These are phyloP conservation scores for Hanseniaspora meyeri DNA, from an alignment of 805 yeast species.

Conservation along the genomic window DNA sequence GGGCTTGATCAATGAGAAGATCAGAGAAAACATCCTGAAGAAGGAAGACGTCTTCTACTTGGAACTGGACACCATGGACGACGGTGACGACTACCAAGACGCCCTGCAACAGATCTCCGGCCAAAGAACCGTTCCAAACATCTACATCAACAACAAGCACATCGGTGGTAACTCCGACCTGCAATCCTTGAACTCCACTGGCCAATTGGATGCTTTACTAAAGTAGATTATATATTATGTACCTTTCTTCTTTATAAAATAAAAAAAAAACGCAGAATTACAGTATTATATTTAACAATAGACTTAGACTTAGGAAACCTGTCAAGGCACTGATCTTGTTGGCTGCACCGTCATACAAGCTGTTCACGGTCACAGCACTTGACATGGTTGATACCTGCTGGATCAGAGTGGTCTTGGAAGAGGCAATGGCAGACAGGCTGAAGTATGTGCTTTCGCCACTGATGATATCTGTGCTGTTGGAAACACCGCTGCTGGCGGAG, in stretches of 20 bases:
- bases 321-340: background rate
- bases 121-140: conserved; percentile 87
- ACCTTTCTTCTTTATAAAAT: background rate
- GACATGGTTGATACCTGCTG: background rate
- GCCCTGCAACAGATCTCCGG: conserved; percentile 70
- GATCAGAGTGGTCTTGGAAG: background rate
- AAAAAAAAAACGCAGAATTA: background rate
- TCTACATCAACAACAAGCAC: conserved; percentile 82
- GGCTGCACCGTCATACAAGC: background rate
- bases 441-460: background rate
- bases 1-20: conserved; percentile 30
- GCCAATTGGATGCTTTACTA: conserved; percentile 40
- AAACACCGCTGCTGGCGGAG: too few relatives aligned
- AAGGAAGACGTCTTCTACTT: conserved; percentile 22
- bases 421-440: background rate
- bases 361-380: background rate
- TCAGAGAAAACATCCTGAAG: conserved; percentile 32
- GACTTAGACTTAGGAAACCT: background rate
- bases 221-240: conserved; percentile 15
- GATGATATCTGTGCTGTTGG: background rate
- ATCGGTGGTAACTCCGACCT: conserved; percentile 91
- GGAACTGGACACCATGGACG: conserved; percentile 40
- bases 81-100: conserved; percentile 70
- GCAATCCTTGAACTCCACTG: conserved; percentile 54
- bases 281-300: background rate